A percentile compares a stretch with the other conserved stretches of the same genome.
phyloP scores from a whole-genome alignment of 2,329 filamentous ascomycete species.

The Plectosphaerella sp. region DNA sequence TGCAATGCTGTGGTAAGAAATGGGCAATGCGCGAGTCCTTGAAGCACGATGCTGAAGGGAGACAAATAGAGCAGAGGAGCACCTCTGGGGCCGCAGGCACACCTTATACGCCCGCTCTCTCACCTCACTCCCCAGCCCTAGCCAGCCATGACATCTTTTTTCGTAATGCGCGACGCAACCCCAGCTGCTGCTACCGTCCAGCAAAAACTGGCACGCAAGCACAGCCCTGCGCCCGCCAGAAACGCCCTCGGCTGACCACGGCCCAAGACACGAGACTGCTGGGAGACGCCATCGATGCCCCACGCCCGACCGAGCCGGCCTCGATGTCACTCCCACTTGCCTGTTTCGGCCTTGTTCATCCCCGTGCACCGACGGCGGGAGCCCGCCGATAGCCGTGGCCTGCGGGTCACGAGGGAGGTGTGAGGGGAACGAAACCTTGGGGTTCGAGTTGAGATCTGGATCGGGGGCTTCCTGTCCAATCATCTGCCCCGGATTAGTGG shows the following conservation, averaged over 20 bases:
- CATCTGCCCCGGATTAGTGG: background rate
- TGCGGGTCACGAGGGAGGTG: background rate
- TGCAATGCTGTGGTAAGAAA: background rate
- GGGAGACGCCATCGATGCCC: background rate
- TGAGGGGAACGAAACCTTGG: too few relatives aligned
- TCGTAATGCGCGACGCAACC: background rate
- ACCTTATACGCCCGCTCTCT: background rate
- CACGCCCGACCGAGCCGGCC: background rate
- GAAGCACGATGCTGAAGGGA: background rate
- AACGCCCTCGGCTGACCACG: conserved; percentile 1
- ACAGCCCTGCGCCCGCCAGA: background rate
- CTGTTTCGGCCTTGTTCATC: background rate
- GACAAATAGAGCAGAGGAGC: background rate
- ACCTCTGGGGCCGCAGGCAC: background rate
- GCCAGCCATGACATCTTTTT: background rate
- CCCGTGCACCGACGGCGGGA: background rate
- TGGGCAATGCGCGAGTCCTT: conserved; percentile 16
- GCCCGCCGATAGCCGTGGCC: background rate
- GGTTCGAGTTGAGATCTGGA: too few relatives aligned
- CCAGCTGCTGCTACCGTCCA: background rate
- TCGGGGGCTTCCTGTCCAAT: background rate
- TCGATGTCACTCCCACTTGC: background rate
- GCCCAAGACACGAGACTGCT: background rate
- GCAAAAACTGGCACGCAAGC: background rate
- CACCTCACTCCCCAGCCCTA: background rate